Evolutionary conservation across 2,329 filamentous ascomycete genomes (phyloP).

Genomic region (Parastagonospora avenae): DNA sequence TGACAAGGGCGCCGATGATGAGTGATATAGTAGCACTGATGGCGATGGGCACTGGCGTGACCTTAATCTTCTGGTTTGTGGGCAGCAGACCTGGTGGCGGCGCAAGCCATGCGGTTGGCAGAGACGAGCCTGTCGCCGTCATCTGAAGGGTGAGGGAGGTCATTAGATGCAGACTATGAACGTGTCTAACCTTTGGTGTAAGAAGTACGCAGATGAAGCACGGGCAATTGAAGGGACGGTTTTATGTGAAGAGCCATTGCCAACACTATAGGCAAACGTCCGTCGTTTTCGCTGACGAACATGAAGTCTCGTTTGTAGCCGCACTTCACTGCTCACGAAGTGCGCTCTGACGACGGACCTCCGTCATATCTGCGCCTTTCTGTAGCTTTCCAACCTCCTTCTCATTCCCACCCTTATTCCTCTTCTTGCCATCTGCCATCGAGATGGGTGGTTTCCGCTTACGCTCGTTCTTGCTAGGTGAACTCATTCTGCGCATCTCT

Average conservation of each 20-base stretch:
- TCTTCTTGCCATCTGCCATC: slow-evolving; percentile 30
- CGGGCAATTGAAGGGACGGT: background rate
- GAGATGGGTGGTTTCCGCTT: slow-evolving; percentile 40
- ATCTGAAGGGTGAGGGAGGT: background rate
- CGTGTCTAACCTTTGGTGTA: background rate
- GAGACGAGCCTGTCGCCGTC: background rate
- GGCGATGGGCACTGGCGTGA: slow-evolving; percentile 2
- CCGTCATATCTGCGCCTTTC: slow-evolving; percentile 10
- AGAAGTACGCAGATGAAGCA: background rate
- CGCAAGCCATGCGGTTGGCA: slow-evolving; percentile 4
- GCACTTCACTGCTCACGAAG: background rate
- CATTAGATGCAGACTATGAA: background rate
- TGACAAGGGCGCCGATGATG: background rate
- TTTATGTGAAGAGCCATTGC: background rate
- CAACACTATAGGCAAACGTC: background rate
- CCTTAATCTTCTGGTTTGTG: background rate
- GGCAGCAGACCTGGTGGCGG: background rate
- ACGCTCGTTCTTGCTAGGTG: slow-evolving; percentile 13
- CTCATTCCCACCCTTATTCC: slow-evolving; percentile 1
- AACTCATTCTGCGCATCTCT: slow-evolving; percentile 41
- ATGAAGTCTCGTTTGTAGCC: too few relatives aligned
- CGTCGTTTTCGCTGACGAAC: background rate
- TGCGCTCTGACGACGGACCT: slow-evolving; percentile 9
- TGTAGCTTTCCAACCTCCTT: slow-evolving; percentile 12
- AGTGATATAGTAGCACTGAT: slow-evolving; percentile 2